Base-by-base conservation (phyloP, 306 rosid species). In the Cajanus cajan region DNA sequence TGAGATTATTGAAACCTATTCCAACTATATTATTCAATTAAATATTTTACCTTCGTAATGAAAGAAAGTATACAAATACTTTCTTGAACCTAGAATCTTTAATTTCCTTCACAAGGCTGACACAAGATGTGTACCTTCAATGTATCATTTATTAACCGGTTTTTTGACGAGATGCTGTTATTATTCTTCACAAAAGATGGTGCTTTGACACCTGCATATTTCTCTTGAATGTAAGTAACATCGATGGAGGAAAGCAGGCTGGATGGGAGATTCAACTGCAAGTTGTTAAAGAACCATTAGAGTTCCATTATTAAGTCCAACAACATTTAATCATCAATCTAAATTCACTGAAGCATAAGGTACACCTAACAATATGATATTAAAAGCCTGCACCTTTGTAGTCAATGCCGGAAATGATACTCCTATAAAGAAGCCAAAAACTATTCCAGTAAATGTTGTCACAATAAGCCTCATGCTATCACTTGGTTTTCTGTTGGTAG, bases 391-490 rank as follows among this genome's bases (percentile, higher is more conserved):
- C 68, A 96, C 99, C 99, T 91, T 96, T 25, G 94, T 87, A 59
- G 90, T 91, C 83, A 93, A 85, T 5, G 89, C 34, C 2, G 98
- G 98, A 79, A 91, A 96, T 64, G 99, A 96, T 43, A 87, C 87
- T 70, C 98, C 99, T 58, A 96, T 87, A 65, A 90, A 90, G 87
- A 93, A 93, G 78, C 99, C 98, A 68, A 96, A 84, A 88, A 89
- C 83, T 52, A 91, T 88, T 80, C 98, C 99, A 58, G 89, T 41
- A 83, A 91, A 93, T 68, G 99, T 91, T 77, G 92, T 89, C 52
- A 96, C 82, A 40, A 90, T 83, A 58, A 96, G 87, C 90, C 94
- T 89, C 97, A 93, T 93, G 25, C 80, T 89, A 69, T 91, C 99
- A 47, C 84, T 91, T 59, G 99, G 96, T 85, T 93, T 96, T 85